Evolutionary conservation across 2,329 filamentous ascomycete genomes (phyloP).

Genomic region (Alternaria rosae): DNA sequence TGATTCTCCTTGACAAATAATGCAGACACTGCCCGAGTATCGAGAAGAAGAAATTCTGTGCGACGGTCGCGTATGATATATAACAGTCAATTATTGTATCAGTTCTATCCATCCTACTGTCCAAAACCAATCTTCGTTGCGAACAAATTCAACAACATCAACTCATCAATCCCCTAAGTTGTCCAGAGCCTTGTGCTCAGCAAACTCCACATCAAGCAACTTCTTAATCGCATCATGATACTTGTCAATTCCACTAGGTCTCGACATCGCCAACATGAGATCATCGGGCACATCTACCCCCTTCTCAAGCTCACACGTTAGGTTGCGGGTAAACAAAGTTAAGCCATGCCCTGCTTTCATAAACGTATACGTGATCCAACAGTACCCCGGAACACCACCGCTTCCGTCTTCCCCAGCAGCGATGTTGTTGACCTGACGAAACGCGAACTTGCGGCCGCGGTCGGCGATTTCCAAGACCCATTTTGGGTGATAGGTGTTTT

Average conservation of each 20-base stretch:
- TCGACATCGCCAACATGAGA: not conserved
- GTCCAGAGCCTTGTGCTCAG: accelerated
- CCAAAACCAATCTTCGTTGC: too few relatives aligned
- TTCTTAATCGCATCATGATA: not conserved
- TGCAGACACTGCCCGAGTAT: too few relatives aligned
- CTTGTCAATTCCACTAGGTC: not conserved
- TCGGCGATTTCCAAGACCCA: not conserved
- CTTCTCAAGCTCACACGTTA: not conserved
- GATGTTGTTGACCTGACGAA: not conserved
- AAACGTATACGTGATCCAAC: not conserved
- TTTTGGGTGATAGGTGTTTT: not conserved
- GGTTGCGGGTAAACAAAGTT: not conserved
- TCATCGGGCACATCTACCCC: not conserved
- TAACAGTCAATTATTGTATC: too few relatives aligned
- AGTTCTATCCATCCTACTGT: too few relatives aligned
- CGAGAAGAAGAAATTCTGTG: too few relatives aligned
- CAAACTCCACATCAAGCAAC: not conserved
- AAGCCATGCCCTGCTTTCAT: not conserved
- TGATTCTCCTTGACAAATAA: too few relatives aligned
- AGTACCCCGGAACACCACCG: not conserved
- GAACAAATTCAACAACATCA: too few relatives aligned
- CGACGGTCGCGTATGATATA: too few relatives aligned
- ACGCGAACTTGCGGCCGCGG: not conserved
- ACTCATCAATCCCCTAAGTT: too few relatives aligned
- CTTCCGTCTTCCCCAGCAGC: not conserved